phyloP scores from a whole-genome alignment of 108 stramenopile species.

The Stephanodiscus triporus region DNA sequence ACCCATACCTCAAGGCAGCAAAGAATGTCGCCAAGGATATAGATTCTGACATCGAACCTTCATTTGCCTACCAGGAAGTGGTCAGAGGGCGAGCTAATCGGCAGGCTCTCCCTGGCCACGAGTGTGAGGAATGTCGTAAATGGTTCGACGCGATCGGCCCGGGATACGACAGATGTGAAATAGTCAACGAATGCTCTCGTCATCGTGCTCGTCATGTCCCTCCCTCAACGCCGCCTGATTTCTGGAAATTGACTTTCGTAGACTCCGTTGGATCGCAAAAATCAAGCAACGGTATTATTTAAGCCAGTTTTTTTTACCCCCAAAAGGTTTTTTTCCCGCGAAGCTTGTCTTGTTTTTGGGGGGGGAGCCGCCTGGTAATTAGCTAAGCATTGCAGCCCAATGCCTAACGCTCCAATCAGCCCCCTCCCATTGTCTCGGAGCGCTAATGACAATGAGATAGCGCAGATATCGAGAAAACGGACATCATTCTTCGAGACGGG shows the following conservation, averaged over 20 bases:
- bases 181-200: conserved; percentile 52
- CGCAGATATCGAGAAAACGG: neutral
- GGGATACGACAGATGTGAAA: conserved; percentile 35
- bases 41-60: conserved; percentile 8
- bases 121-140: conserved; percentile 50
- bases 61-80: conserved; percentile 54
- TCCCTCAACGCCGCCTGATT: conserved; percentile 45
- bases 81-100: conserved; percentile 45
- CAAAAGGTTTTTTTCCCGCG: neutral
- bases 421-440: neutral
- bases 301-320: neutral
- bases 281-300: neutral
- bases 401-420: conserved; percentile 27
- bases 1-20: conserved; percentile 21
- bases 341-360: too few species aligned
- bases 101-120: conserved; percentile 43
- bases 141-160: conserved; percentile 49
- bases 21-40: conserved; percentile 1
- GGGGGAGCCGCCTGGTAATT: too few species aligned
- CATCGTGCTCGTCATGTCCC: conserved; percentile 41
- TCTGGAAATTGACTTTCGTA: conserved; percentile 55
- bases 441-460: neutral
- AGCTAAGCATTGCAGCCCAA: too few species aligned
- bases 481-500: conserved; percentile 17
- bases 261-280: conserved; percentile 21